Evolutionary conservation across 2,329 filamentous ascomycete species (phyloP), one percentile per base, ranked within the genome.

Genomic region (Colletotrichum tofieldiae): DNA sequence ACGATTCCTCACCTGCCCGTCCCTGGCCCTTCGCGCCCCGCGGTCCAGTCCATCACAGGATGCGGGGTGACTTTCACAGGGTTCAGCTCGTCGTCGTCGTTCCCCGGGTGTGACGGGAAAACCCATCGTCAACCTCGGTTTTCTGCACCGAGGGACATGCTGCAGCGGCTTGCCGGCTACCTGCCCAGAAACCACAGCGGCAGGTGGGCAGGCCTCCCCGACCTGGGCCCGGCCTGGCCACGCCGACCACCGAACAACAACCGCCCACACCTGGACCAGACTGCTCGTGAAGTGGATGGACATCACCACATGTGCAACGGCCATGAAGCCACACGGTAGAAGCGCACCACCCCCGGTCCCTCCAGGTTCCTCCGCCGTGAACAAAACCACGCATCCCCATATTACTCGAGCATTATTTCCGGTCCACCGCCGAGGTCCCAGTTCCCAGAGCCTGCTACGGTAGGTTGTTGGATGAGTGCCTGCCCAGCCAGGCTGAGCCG

Each of bases 11-110:
- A 45, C 58, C 41, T 45, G 58, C 26, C 67, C 62, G 74, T 74
- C 66, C 73, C 75, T 75, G 74, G 70, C 73, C 72, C 73, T 76
- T 76, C 73, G 77, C 75, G 76, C 75, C 54, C 52, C 62, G 49
- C 49, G 49, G 61, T 54, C 61, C 49, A 54, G 18, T 26, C 37
- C 23, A 32, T 54, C 23, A 16, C 23, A 43, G 18, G 54, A 64
- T 64, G 61, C 49, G 61, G 61, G 37, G 61, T 41, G 37, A 35
- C 61, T 32, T 35, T 41, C 37, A 35, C 35, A 29, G 52, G 41
- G 39, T 66, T 58, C 37, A 51, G 43, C 39, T 32, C 23, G 29
- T 18, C 62, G 26, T 39, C 16, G 12, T 56, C 51, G 49, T 75
- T 39, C 14, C 35, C 60, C 60, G 29, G 32, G 16, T 32, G 41